Conservation (phyloP, 148 eudicot species). For the Arctostaphylos glauca region DNA sequence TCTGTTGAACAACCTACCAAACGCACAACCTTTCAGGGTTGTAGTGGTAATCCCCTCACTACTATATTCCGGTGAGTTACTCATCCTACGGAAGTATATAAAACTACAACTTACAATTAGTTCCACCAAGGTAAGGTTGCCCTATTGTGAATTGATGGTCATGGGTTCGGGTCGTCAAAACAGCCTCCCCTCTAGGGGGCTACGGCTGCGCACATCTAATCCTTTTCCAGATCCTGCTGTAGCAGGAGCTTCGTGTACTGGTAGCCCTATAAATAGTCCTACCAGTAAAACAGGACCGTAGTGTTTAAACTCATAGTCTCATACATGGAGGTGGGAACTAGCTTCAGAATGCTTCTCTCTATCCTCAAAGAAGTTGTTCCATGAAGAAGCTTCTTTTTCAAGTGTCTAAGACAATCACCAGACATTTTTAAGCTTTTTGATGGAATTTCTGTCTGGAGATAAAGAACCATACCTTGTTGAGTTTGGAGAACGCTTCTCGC, state of each 20-base stretch:
- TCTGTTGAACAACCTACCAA: not conserved
- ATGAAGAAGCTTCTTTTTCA: constrained; percentile 36
- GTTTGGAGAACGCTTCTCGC: constrained; percentile 42
- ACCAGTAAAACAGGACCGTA: not conserved
- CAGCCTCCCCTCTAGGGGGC: too few species aligned
- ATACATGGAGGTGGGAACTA: constrained; percentile 23
- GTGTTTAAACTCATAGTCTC: constrained; percentile 28
- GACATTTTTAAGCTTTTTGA: constrained; percentile 25
- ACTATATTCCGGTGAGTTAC: not conserved
- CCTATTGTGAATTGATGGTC: constrained; percentile 24
- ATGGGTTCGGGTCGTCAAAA: constrained; percentile 18
- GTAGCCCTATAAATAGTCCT: not conserved
- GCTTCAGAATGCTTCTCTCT: constrained; percentile 27
- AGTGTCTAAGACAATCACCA: constrained; percentile 16
- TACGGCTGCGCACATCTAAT: too few species aligned
- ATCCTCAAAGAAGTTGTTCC: constrained; percentile 21
- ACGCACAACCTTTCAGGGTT: not conserved
- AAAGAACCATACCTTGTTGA: constrained; percentile 43
- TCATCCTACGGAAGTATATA: constrained; percentile 12
- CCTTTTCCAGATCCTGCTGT: too few species aligned
- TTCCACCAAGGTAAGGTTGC: constrained; percentile 10
- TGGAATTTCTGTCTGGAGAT: constrained; percentile 37
- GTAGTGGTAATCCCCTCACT: not conserved
- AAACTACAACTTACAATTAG: constrained; percentile 23
- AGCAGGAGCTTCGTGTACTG: too few species aligned